Evolutionary conservation across 225 moss, liverwort and hornwort species (phyloP), one percentile per base, ranked within the genome.

Genomic region (Polytrichum commune): DNA sequence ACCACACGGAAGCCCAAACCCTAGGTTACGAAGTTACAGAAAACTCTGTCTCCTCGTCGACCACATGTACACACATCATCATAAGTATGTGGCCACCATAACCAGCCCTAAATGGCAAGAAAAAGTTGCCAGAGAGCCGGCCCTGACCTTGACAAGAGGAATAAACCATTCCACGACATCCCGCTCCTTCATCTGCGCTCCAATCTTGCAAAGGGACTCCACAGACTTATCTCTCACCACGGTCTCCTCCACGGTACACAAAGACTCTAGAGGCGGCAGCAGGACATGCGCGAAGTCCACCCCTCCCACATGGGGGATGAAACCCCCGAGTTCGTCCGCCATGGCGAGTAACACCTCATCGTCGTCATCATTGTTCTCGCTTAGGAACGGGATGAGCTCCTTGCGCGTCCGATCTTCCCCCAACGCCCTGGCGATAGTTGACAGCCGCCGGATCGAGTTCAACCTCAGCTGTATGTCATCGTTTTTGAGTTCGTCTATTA

Each of bases 401-500:
- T 93, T 96, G 69, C 96, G 80, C 63, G 96, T 93, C 73, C 96
- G 87, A 69, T 96, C 96, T 80, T 93, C 96, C 63, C 96, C 96
- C 19, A 96, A 68, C 29, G 96, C 96, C 75, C 96, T 77, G 29
- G 96, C 93, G 64, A 96, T 96, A 30, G 93, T 96, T 22, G 91
- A 92, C 60, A 96, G 78, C 29, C 93, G 93, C 58, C 90, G 92
- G 80, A 96, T 96, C 70, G 96, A 96, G 87, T 96, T 96, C 68
- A 96, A 80, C 35, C 96, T 86, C 76, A 96, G 81, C 80, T 96
- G 93, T 20, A 96, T 96, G 73, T 96, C 96, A 38, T 96, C 96
- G 54, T 96, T 93, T 84, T 93, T 96, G 53, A 96, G 87, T 83
- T 96, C 96, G 66, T 96, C 96, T 68, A 96, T 96, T 8, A 96